Evolutionary conservation across 164 flowering plant genomes (phyloP).

Genomic region (Amborella trichopoda): DNA sequence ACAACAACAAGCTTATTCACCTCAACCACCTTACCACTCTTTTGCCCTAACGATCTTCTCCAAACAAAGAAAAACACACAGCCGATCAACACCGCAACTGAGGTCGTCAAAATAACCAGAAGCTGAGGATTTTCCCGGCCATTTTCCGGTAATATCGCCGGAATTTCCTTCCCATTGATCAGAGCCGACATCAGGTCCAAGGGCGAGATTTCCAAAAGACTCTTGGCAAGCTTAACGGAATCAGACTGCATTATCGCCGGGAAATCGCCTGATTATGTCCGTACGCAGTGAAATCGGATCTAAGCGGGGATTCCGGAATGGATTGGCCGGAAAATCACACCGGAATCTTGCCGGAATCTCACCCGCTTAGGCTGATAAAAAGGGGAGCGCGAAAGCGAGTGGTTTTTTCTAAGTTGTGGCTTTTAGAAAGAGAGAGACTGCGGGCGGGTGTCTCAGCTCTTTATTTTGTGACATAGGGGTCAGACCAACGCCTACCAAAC

Average conservation of each 20-base stretch:
- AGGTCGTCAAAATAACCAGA: constrained; percentile 53
- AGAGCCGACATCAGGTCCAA: constrained; percentile 59
- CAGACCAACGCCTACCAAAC: constrained; percentile 65
- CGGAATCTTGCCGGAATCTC: constrained; percentile 1
- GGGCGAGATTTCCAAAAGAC: constrained; percentile 28
- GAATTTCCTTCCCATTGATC: constrained; percentile 33
- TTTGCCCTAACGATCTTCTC: constrained; percentile 35
- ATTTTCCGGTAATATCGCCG: constrained; percentile 21
- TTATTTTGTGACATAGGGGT: not conserved
- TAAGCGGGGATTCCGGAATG: too few species aligned
- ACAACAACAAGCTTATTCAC: constrained; percentile 27
- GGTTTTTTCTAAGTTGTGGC: too few species aligned
- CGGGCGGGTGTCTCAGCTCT: not conserved
- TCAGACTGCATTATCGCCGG: constrained; percentile 3
- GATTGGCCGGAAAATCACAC: too few species aligned
- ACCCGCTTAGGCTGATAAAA: not conserved
- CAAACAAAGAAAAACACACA: constrained; percentile 42
- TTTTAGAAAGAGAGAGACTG: not conserved
- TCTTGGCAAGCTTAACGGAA: constrained; percentile 4
- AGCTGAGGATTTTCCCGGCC: constrained; percentile 54
- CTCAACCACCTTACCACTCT: constrained; percentile 9
- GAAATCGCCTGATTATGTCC: too few species aligned
- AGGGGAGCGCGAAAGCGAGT: not conserved
- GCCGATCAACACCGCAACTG: constrained; percentile 69
- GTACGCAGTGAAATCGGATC: too few species aligned